A percentile compares a stretch with the other conserved stretches of the same genome.
phyloP scores from a whole-genome alignment of 2,329 filamentous ascomycete species.

The Paradendryphiella salina region DNA sequence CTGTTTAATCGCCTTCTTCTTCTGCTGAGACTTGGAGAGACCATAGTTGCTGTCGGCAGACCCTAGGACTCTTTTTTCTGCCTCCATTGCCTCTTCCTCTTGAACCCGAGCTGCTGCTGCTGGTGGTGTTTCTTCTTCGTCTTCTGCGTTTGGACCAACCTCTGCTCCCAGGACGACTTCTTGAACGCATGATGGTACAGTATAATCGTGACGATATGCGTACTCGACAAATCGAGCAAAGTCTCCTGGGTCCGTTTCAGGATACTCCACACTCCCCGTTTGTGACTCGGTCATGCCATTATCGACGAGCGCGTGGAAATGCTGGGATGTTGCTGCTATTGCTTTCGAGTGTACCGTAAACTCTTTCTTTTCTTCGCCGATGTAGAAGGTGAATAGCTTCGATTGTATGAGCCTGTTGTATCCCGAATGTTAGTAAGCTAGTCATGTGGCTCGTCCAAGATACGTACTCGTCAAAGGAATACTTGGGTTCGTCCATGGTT shows the following conservation, averaged over 20 bases:
- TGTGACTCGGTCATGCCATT: conserved; percentile 28
- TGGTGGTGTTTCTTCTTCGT: background rate
- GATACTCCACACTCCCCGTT: conserved; percentile 15
- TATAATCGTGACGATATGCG: conserved; percentile 32
- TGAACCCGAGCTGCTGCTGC: background rate
- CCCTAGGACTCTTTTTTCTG: too few relatives aligned
- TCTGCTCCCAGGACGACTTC: too few relatives aligned
- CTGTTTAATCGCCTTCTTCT: background rate
- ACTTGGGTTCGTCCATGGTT: conserved; percentile 9
- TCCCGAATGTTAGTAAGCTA: background rate
- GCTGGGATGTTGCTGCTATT: conserved; percentile 22
- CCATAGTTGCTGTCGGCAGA: too few relatives aligned
- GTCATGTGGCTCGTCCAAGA: accelerated
- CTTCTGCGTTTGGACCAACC: background rate
- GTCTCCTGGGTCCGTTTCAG: conserved; percentile 25
- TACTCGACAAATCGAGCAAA: conserved; percentile 37
- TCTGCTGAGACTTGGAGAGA: too few relatives aligned
- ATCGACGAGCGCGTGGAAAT: conserved; percentile 27
- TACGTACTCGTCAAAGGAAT: conserved; percentile 19
- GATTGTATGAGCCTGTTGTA: conserved; percentile 23
- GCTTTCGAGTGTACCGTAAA: conserved; percentile 28
- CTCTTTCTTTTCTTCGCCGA: conserved; percentile 22
- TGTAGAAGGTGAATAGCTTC: conserved; percentile 29
- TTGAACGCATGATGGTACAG: conserved; percentile 12
- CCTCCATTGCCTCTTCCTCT: too few relatives aligned